These are phyloP conservation scores for Rhododendron molle DNA, from an alignment of 148 eudicot species.

Conservation along the genomic window DNA sequence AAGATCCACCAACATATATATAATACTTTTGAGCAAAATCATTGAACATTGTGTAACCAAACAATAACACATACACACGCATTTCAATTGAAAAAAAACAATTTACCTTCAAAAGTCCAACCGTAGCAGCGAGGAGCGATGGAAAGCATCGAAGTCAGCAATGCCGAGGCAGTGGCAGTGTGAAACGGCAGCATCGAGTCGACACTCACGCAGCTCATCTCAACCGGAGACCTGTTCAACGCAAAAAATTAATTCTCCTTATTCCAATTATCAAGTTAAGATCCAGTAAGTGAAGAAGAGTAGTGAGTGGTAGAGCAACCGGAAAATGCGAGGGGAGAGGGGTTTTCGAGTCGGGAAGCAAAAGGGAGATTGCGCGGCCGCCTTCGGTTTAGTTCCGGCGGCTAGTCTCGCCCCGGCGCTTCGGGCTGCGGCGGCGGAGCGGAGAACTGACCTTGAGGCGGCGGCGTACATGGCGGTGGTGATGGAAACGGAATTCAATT, in stretches of 20 bases:
- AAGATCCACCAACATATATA: not conserved
- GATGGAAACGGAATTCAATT: not conserved
- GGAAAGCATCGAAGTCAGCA: slow-evolving; percentile 82
- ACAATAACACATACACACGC: not conserved
- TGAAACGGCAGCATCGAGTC: slow-evolving; percentile 81
- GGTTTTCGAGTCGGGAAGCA: slow-evolving; percentile 46
- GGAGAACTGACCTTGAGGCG: slow-evolving; percentile 55
- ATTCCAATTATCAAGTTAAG: not conserved
- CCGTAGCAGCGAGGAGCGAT: slow-evolving; percentile 45
- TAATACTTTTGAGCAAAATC: not conserved
- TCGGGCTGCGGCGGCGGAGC: slow-evolving; percentile 37
- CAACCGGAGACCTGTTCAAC: slow-evolving; percentile 61
- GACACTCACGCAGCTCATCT: slow-evolving; percentile 51
- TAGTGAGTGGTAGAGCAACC: slow-evolving; percentile 27
- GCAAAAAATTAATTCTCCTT: not conserved
- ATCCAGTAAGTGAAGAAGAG: not conserved
- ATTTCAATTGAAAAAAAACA: not conserved
- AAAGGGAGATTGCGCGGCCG: slow-evolving; percentile 37
- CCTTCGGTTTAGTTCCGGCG: slow-evolving; percentile 41
- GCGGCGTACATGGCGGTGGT: slow-evolving; percentile 24
- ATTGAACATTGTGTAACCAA: not conserved
- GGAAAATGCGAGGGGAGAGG: slow-evolving; percentile 54
- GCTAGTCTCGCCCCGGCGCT: slow-evolving; percentile 29
- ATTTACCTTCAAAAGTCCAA: slow-evolving; percentile 78
- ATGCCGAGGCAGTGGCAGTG: slow-evolving; percentile 82